Conservation (phyloP, 345 rosid genomes). For the Turnera subulata region DNA sequence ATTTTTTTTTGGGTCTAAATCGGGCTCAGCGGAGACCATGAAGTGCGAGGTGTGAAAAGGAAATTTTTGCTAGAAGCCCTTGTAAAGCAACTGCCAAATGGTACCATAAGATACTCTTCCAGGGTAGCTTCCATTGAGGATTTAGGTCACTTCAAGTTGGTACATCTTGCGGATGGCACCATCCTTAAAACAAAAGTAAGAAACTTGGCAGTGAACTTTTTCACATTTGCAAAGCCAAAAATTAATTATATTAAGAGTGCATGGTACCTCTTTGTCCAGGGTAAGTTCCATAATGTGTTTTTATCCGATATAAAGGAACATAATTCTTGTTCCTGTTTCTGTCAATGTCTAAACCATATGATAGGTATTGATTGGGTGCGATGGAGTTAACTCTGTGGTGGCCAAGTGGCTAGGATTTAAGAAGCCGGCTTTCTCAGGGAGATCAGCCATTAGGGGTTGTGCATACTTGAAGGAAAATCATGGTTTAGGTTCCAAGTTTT, state of each 20-base stretch:
- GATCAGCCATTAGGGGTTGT: constrained; percentile 45
- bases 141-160: constrained; percentile 44
- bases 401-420: constrained; percentile 65
- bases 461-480: constrained; percentile 35
- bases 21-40: constrained; percentile 35
- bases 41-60: constrained; percentile 54
- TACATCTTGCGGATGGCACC: constrained; percentile 60
- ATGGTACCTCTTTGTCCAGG: too few species aligned
- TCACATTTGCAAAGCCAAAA: too few species aligned
- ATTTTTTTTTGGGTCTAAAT: background rate
- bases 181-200: constrained; percentile 56
- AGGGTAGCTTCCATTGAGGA: constrained; percentile 59
- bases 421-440: constrained; percentile 28
- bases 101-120: constrained; percentile 59
- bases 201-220: too few species aligned
- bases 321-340: background rate
- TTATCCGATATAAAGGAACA: too few species aligned
- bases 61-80: constrained; percentile 49
- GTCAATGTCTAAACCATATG: background rate
- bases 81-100: constrained; percentile 47
- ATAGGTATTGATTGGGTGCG: constrained; percentile 67
- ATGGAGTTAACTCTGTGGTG: constrained; percentile 63
- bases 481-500: constrained; percentile 31
- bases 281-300: background rate
- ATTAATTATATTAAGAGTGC: too few species aligned